phyloP scores from a whole-genome alignment of 805 yeast genomes.

The Ogataea ganodermae region DNA sequence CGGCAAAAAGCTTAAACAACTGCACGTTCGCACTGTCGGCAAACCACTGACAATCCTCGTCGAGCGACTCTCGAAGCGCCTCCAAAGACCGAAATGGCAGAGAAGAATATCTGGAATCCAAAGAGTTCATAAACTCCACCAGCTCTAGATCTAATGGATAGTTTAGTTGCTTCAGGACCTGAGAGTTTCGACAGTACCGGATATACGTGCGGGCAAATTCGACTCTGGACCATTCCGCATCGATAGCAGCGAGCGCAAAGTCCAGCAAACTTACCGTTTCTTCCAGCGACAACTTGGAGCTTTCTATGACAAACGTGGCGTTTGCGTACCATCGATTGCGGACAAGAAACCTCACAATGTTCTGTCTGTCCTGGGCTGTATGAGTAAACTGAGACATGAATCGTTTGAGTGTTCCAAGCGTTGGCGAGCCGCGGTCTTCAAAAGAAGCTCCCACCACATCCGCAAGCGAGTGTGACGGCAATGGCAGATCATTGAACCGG shows the following conservation, averaged over 20 bases:
- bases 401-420: background rate
- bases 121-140: constrained; percentile 9
- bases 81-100: background rate
- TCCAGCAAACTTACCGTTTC: constrained; percentile 10
- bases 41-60: background rate
- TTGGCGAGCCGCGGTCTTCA: background rate
- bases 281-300: constrained; percentile 10
- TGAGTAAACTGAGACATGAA: background rate
- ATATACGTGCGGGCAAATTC: constrained; percentile 15
- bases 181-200: constrained; percentile 4
- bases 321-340: constrained; percentile 16
- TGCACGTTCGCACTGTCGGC: background rate
- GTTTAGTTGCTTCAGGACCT: constrained; percentile 12
- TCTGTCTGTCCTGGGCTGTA: background rate
- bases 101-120: constrained; percentile 10
- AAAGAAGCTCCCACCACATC: background rate
- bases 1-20: constrained; percentile 6
- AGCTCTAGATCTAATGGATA: background rate
- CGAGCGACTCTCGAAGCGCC: constrained; percentile 2
- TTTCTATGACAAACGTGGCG: constrained; percentile 12
- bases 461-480: background rate
- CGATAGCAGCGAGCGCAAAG: constrained; percentile 2
- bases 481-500: background rate
- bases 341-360: constrained; percentile 8
- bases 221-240: constrained; percentile 15